phyloP scores from a whole-genome alignment of 148 eudicot species.

The Rhododendron kiyosumense region DNA sequence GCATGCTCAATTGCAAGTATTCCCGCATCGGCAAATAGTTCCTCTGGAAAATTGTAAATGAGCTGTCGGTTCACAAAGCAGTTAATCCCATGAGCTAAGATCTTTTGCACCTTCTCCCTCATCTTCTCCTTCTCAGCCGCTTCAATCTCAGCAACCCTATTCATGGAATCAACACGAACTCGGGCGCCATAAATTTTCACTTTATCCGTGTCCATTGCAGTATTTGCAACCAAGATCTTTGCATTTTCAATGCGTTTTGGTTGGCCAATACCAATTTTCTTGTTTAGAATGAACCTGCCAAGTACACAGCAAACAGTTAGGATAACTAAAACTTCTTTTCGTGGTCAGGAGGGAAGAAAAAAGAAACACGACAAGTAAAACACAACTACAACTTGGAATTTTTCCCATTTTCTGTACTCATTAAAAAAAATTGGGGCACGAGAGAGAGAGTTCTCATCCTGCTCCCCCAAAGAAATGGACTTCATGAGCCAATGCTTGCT shows the following conservation, averaged over 20 bases:
- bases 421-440: not conserved
- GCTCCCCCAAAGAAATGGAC: not conserved
- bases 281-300: conserved; percentile 86
- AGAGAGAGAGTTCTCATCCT: not conserved
- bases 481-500: not conserved
- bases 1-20: conserved; percentile 99
- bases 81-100: conserved; percentile 86
- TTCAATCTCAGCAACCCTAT: conserved; percentile 97
- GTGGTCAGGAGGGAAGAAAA: not conserved
- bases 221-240: conserved; percentile 93
- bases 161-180: conserved; percentile 98
- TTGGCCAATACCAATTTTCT: conserved; percentile 96
- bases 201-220: conserved; percentile 99
- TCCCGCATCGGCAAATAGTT: conserved; percentile 98
- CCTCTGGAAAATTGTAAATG: conserved; percentile 98
- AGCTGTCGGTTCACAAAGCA: conserved; percentile 92
- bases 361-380: not conserved
- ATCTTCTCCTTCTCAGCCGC: conserved; percentile 95
- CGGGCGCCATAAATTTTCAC: conserved; percentile 98
- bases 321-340: not conserved
- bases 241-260: conserved; percentile 98
- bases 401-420: not conserved
- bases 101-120: conserved; percentile 96
- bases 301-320: not conserved
- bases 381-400: not conserved